A percentile compares a stretch with the other conserved stretches of the same genome.
phyloP scores from a whole-genome alignment of 1,139 yeast genomes.

The Meyerozyma carpophila region DNA sequence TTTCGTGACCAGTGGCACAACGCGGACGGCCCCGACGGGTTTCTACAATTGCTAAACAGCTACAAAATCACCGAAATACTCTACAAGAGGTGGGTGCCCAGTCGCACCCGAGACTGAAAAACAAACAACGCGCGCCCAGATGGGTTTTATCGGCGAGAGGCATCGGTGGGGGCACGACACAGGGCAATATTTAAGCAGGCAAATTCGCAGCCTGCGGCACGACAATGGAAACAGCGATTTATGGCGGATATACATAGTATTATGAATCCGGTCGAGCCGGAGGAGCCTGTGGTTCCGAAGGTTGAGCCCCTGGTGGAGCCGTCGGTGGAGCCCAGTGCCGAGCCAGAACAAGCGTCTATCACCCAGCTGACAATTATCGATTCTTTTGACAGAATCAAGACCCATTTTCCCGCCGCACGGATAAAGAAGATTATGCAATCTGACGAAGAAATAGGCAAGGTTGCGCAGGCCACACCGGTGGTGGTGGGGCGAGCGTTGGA shows the following conservation, averaged over 20 bases:
- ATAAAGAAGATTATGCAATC: slow-evolving; percentile 93
- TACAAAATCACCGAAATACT: slow-evolving; percentile 58
- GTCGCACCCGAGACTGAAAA: slow-evolving; percentile 65
- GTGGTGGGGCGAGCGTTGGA: slow-evolving; percentile 94
- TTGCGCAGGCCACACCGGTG: slow-evolving; percentile 97
- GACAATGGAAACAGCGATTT: neutral
- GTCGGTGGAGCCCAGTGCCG: neutral
- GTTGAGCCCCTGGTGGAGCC: neutral
- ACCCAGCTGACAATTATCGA: slow-evolving; percentile 8
- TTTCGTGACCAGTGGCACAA: slow-evolving; percentile 20
- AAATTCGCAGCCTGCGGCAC: neutral
- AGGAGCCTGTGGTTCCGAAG: slow-evolving; percentile 1
- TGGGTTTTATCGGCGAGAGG: neutral
- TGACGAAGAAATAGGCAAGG: slow-evolving; percentile 97
- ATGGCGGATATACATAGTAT: slow-evolving; percentile 1
- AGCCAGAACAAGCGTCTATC: neutral
- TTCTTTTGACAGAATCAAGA: slow-evolving; percentile 57
- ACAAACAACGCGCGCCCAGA: neutral
- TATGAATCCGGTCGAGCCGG: slow-evolving; percentile 2
- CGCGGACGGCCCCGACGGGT: slow-evolving; percentile 9
- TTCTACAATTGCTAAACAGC: slow-evolving; percentile 29
- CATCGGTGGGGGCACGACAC: slow-evolving; percentile 1
- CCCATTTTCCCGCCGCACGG: slow-evolving; percentile 96
- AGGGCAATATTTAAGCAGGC: neutral
- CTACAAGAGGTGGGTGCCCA: slow-evolving; percentile 79